Base-by-base conservation (phyloP, 768 basidiomycete genomes). In the Daedaleopsis sinensis region DNA sequence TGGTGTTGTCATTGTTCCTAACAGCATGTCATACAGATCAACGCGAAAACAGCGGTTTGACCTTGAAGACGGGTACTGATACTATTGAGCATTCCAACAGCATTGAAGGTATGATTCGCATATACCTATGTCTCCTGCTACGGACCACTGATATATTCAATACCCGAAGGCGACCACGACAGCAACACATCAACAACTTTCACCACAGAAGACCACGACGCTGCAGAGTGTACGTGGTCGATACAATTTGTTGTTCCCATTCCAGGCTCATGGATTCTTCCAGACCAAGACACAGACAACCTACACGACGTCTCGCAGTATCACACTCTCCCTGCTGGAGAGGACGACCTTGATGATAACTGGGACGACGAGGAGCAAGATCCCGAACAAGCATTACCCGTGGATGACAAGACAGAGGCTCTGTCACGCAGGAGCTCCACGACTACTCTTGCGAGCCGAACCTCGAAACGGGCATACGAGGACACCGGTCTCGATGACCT, bases 401-500 rank as follows among this genome's bases (percentile, higher is more conserved):
- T n/a, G 27, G 7, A 32, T 32, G 27, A 32, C 27, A 9, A 35
- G 49, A 24, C 44, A 42, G 60, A 59, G 12, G 43, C 49, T 12
- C 32, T 62, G n/a, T 65, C 61, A 16, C 57, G 61, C n/a, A 62
- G 60, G 51, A 62, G 61, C 18, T 65, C 65, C 10, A 56, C 61
- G 5, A 44, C 58, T 6, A 64, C 62, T 21, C 55, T 62, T 13
- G 56, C 61, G 19, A 62, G 61, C 48, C 56, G 59, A 19, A 58
- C 66, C 12, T 64, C 63, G 7, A 67, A 67, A 37, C 54, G 66
- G n/a, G 55, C 54, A 18, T 64, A 64, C 43, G 63, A 64, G 37
- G 66, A 67, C 18, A 49, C 62, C 21, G 66, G 64, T 9, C 55
- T 60, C 1, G 62, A 62, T 21, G 66, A 64, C 38, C 59, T 64